Evolutionary conservation across 441 rosid genomes (phyloP).

Genomic region (Erodium texanum): DNA sequence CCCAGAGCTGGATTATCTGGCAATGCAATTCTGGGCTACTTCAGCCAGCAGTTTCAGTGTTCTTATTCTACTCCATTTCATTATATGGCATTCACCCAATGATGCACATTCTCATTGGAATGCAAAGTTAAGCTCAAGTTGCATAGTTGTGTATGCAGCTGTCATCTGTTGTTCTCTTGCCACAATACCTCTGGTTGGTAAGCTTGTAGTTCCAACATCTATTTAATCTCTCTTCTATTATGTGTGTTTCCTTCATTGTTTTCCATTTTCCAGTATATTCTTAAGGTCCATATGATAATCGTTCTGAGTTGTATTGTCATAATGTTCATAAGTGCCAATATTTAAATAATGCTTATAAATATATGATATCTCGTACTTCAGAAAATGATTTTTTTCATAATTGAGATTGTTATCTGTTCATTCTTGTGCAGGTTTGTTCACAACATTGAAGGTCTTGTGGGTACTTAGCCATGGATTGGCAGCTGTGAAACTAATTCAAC

Average conservation of each 20-base stretch:
- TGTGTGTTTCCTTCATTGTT: background rate
- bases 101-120: constrained; percentile 24
- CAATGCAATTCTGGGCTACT: constrained; percentile 76
- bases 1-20: constrained; percentile 61
- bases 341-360: background rate
- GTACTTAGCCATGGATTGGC: constrained; percentile 69
- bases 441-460: constrained; percentile 50
- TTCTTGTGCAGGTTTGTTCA: constrained; percentile 47
- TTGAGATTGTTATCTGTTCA: constrained; percentile 16
- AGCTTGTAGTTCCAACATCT: constrained; percentile 6
- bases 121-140: constrained; percentile 22
- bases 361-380: constrained; percentile 1
- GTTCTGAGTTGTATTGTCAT: background rate
- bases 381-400: background rate
- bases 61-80: constrained; percentile 47
- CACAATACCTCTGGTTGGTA: constrained; percentile 52
- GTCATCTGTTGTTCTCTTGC: constrained; percentile 50
- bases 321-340: background rate
- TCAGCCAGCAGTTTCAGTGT: constrained; percentile 56
- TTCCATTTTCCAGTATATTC: background rate
- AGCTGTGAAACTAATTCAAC: constrained; percentile 56
- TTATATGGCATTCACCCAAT: constrained; percentile 26
- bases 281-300: background rate
- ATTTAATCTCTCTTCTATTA: background rate
- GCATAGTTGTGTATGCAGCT: constrained; percentile 29